These are phyloP conservation scores for Xylariaceae sp. DNA, from an alignment of 2,329 filamentous ascomycete species.

Conservation along the genomic window DNA sequence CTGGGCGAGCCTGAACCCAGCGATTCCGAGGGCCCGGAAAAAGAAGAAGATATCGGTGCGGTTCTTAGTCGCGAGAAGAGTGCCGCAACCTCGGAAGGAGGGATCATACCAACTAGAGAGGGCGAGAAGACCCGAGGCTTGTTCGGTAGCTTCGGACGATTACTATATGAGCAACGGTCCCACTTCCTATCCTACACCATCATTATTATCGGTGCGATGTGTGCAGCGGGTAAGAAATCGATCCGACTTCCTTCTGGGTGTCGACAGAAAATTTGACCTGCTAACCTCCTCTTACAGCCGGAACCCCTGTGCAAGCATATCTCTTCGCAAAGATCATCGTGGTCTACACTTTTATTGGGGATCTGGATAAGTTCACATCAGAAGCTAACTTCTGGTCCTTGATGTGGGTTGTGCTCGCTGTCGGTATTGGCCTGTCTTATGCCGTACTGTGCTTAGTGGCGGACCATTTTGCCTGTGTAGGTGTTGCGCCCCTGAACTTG, in stretches of 20 bases:
- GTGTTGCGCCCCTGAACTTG: conserved; percentile 2
- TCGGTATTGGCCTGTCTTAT: conserved; percentile 56
- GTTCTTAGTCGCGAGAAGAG: conserved; percentile 51
- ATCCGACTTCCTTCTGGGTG: neutral
- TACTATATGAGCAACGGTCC: conserved; percentile 59
- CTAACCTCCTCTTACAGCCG: conserved; percentile 37
- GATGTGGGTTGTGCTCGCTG: conserved; percentile 66
- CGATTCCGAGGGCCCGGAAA: conserved; percentile 38
- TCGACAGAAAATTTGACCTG: conserved; percentile 5
- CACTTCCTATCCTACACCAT: conserved; percentile 55
- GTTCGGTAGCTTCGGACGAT: conserved; percentile 55
- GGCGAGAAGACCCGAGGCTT: conserved; percentile 46
- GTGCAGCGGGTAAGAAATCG: conserved; percentile 39
- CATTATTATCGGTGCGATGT: conserved; percentile 50
- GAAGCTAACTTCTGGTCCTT: conserved; percentile 64
- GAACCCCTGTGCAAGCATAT: conserved; percentile 55
- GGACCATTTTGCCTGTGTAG: conserved; percentile 47
- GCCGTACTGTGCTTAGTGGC: conserved; percentile 50
- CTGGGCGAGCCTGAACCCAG: conserved; percentile 51
- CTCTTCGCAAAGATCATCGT: conserved; percentile 58
- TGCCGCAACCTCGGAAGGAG: conserved; percentile 41
- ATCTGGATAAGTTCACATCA: conserved; percentile 38
- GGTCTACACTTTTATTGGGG: conserved; percentile 46
- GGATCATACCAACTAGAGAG: conserved; percentile 21
- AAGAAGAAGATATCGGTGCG: conserved; percentile 45